A percentile compares a stretch with the other conserved stretches of the same genome.
phyloP scores from a whole-genome alignment of 2,329 filamentous ascomycete species.

The Aureobasidium sp. region DNA sequence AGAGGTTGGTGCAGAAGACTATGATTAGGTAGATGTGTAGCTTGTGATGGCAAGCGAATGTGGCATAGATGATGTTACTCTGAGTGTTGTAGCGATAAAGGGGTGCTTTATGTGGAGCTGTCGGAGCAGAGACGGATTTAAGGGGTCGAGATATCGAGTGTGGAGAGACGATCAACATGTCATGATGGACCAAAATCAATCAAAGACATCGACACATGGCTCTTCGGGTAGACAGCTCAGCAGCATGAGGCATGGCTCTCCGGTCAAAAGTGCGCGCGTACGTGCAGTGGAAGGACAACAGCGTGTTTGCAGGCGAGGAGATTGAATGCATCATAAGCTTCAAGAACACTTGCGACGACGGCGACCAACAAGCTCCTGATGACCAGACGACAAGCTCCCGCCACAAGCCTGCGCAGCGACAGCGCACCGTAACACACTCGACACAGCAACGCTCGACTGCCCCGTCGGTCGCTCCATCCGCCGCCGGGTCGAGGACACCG shows the following conservation, averaged over 20 bases:
- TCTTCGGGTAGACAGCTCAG: neutral
- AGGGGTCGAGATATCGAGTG: neutral
- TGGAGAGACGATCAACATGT: slow-evolving; percentile 6
- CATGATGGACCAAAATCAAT: neutral
- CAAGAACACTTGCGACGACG: slow-evolving; percentile 62
- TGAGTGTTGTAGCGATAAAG: neutral
- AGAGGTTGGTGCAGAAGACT: slow-evolving; percentile 47
- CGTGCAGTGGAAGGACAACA: slow-evolving; percentile 87
- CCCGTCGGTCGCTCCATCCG: slow-evolving; percentile 17
- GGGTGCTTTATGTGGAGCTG: neutral
- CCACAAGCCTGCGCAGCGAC: slow-evolving; percentile 9
- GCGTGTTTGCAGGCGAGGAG: slow-evolving; percentile 93
- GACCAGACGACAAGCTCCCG: slow-evolving; percentile 13
- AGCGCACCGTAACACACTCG: slow-evolving; percentile 31
- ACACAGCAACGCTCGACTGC: slow-evolving; percentile 18
- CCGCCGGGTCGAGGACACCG: slow-evolving; percentile 9
- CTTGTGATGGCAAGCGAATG: too few species aligned
- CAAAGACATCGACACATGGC: neutral
- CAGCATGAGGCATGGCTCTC: slow-evolving; percentile 7
- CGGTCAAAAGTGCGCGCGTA: slow-evolving; percentile 80
- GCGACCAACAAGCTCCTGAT: slow-evolving; percentile 23
- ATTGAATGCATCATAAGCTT: slow-evolving; percentile 95
- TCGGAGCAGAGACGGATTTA: neutral
- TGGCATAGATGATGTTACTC: neutral
- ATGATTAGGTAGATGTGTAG: slow-evolving; percentile 34